These are phyloP conservation scores for Rhizophagus clarus DNA, from an alignment of 192 early-diverging fungal species.

Conservation along the genomic window DNA sequence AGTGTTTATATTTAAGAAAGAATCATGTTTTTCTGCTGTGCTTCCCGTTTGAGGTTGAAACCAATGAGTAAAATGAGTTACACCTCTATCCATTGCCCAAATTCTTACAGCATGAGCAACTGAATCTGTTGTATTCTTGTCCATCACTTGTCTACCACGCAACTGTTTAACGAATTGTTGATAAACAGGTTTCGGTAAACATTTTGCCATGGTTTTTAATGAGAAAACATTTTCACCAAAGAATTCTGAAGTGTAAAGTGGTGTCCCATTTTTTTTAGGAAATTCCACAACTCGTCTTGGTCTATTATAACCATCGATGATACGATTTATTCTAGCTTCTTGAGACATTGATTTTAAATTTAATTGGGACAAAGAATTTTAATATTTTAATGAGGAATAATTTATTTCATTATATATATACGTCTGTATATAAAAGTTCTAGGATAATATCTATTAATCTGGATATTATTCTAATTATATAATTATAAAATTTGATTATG, in stretches of 20 bases:
- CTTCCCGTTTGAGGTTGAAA: slow-evolving; percentile 99
- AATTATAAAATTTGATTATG: too few relatives aligned
- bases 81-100: slow-evolving; percentile 97
- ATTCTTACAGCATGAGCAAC: slow-evolving; percentile 98
- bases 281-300: slow-evolving; percentile 76
- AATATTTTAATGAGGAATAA: too few relatives aligned
- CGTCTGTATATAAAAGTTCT: too few relatives aligned
- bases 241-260: slow-evolving; percentile 84
- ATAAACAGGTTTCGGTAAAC: slow-evolving; percentile 95
- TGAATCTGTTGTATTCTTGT: slow-evolving; percentile 94
- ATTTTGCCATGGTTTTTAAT: slow-evolving; percentile 83
- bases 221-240: slow-evolving; percentile 95
- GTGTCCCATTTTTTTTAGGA: slow-evolving; percentile 73
- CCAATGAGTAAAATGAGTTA: slow-evolving; percentile 99
- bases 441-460: too few relatives aligned
- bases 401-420: too few relatives aligned
- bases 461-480: too few relatives aligned
- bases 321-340: slow-evolving; percentile 47
- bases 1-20: slow-evolving; percentile 90
- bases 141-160: slow-evolving; percentile 84
- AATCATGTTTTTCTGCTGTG: slow-evolving; percentile 99
- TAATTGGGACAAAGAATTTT: too few relatives aligned
- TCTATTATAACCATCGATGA: slow-evolving; percentile 58
- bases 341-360: too few relatives aligned
- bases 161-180: slow-evolving; percentile 92